Evolutionary conservation across 768 basidiomycete genomes (phyloP).

Genomic region (Trametes villosa): DNA sequence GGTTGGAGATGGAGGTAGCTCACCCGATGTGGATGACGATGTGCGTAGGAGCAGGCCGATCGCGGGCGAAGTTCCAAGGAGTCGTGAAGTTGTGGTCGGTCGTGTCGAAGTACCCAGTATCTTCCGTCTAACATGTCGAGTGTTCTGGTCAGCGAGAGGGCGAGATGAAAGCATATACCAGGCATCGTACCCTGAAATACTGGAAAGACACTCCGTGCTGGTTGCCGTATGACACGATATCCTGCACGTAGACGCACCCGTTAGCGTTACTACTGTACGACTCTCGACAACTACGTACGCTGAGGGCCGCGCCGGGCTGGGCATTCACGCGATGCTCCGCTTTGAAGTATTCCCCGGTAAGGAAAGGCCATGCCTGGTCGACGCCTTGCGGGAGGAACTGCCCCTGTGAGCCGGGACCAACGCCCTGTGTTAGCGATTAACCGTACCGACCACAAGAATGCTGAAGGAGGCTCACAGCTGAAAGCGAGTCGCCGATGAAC

Average conservation of each 20-base stretch:
- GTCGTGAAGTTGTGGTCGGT: conserved; percentile 64
- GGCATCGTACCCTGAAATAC: conserved; percentile 47
- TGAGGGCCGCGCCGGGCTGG: conserved; percentile 58
- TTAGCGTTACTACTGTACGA: neutral
- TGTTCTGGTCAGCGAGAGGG: no score
- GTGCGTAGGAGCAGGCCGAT: conserved; percentile 52
- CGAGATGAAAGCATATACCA: neutral
- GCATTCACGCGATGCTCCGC: conserved; percentile 56
- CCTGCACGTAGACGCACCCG: conserved; percentile 35
- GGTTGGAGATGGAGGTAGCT: conserved; percentile 9
- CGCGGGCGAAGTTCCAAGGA: conserved; percentile 56
- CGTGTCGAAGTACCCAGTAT: conserved; percentile 57
- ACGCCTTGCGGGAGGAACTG: conserved; percentile 58
- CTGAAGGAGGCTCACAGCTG: conserved; percentile 44
- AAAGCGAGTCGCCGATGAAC: conserved; percentile 63
- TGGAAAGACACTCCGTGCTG: conserved; percentile 56
- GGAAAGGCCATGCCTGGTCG: conserved; percentile 60
- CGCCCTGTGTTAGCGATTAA: neutral
- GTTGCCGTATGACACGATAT: conserved; percentile 56
- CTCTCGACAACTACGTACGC: conserved; percentile 33
- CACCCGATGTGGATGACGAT: conserved; percentile 62
- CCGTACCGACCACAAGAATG: neutral
- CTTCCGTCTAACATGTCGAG: conserved; percentile 50
- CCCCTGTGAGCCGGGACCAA: conserved; percentile 43
- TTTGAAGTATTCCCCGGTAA: conserved; percentile 54